Conservation (phyloP, 192 early-diverging fungal genomes). For the Gaertneriomyces semiglobifer region DNA sequence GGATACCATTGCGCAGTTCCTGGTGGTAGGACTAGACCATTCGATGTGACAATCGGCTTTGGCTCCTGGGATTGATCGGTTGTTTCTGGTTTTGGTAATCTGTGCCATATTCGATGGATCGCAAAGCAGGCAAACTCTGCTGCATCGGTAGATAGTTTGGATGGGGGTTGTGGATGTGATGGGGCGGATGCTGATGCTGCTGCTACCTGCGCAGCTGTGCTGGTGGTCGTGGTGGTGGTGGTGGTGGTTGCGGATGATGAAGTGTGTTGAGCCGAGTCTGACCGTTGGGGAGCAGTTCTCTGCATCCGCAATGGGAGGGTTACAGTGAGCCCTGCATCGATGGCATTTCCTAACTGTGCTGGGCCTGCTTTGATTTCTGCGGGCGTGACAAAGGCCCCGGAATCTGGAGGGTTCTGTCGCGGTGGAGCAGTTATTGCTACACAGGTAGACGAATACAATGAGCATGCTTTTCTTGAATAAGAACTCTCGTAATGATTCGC, state of each 20-base stretch:
- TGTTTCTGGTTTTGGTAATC: conserved; percentile 11
- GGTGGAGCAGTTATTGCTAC: neutral
- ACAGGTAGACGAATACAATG: neutral
- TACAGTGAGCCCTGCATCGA: neutral
- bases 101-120: conserved; percentile 37
- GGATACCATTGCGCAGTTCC: conserved; percentile 35
- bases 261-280: neutral
- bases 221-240: conserved; percentile 6
- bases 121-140: conserved; percentile 43
- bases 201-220: neutral
- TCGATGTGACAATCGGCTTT: conserved; percentile 3
- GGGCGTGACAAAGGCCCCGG: conserved; percentile 21
- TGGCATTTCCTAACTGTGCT: neutral
- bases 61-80: neutral
- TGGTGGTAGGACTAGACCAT: conserved; percentile 19
- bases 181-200: conserved; percentile 3
- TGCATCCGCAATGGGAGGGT: neutral
- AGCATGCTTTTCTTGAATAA: no score
- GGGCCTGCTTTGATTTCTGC: neutral
- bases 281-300: conserved; percentile 2
- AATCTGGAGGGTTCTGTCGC: conserved; percentile 13
- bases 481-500: no score
- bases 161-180: neutral
- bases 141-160: conserved; percentile 30
- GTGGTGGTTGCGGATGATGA: neutral